These are phyloP conservation scores for Cymbopogon citratus DNA, from an alignment of 176 grass and related monocot genomes.

Conservation along the genomic window DNA sequence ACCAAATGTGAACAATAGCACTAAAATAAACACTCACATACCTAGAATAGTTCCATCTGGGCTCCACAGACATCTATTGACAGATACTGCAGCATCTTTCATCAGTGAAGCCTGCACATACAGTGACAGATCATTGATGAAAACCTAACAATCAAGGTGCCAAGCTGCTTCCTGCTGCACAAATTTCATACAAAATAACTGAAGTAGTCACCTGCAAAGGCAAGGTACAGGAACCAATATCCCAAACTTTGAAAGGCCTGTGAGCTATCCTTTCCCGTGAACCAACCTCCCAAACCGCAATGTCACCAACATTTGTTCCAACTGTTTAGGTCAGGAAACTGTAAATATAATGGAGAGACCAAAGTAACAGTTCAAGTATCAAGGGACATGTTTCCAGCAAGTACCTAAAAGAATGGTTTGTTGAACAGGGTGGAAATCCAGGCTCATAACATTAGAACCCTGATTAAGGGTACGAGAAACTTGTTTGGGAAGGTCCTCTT, in stretches of 20 bases:
- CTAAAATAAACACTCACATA: conserved; percentile 25
- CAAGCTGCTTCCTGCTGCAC: conserved; percentile 15
- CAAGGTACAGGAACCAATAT: conserved; percentile 66
- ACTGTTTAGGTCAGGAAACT: conserved; percentile 46
- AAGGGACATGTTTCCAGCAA: neutral
- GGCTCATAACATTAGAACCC: conserved; percentile 95
- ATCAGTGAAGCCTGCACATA: conserved; percentile 71
- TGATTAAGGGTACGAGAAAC: conserved; percentile 79
- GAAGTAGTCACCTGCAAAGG: conserved; percentile 69
- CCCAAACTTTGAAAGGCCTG: conserved; percentile 98
- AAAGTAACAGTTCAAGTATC: conserved; percentile 15
- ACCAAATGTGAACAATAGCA: neutral
- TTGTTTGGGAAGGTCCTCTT: conserved; percentile 96
- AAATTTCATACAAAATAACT: conserved; percentile 18
- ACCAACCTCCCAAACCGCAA: conserved; percentile 97
- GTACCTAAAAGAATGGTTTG: conserved; percentile 98
- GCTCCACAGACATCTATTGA: conserved; percentile 98
- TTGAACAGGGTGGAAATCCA: conserved; percentile 92
- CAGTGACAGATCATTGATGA: conserved; percentile 15
- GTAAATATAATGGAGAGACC: conserved; percentile 20
- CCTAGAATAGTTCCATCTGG: conserved; percentile 93
- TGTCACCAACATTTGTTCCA: conserved; percentile 99
- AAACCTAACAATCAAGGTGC: neutral
- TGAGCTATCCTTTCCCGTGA: conserved; percentile 92
- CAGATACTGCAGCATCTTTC: conserved; percentile 98